These are phyloP conservation scores for Spergularia bocconei DNA, from an alignment of 148 eudicot genomes.

Conservation along the genomic window DNA sequence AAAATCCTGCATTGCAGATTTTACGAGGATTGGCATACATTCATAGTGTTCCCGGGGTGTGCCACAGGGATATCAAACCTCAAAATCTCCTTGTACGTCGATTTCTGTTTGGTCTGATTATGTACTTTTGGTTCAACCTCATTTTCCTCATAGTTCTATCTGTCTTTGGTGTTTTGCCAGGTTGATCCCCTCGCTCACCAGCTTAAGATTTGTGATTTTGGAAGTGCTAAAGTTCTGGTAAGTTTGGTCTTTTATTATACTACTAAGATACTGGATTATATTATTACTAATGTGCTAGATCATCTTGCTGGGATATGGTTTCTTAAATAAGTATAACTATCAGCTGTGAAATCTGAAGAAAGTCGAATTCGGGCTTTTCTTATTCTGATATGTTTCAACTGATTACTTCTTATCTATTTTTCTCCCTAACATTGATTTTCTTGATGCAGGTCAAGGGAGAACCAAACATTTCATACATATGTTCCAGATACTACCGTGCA, in stretches of 20 bases:
- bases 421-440: neutral
- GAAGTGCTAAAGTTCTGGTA: slow-evolving; percentile 92
- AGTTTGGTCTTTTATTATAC: slow-evolving; percentile 6
- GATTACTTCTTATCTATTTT: neutral
- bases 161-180: slow-evolving; percentile 27
- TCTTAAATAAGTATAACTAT: no score
- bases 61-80: slow-evolving; percentile 86
- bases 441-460: slow-evolving; percentile 65
- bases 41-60: slow-evolving; percentile 75
- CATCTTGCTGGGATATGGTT: no score
- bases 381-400: neutral
- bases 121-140: neutral
- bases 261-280: neutral
- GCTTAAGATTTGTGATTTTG: slow-evolving; percentile 89
- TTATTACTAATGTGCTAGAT: neutral
- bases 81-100: slow-evolving; percentile 43
- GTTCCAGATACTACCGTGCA: slow-evolving; percentile 84
- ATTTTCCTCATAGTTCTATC: neutral
- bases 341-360: no score
- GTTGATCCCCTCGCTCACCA: slow-evolving; percentile 91
- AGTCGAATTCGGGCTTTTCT: no score
- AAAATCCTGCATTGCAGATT: slow-evolving; percentile 39
- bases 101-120: neutral
- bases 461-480: slow-evolving; percentile 76
- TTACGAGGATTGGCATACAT: slow-evolving; percentile 82